These are phyloP conservation scores for Candida mattraensis DNA, from an alignment of 805 yeast genomes.

Conservation along the genomic window DNA sequence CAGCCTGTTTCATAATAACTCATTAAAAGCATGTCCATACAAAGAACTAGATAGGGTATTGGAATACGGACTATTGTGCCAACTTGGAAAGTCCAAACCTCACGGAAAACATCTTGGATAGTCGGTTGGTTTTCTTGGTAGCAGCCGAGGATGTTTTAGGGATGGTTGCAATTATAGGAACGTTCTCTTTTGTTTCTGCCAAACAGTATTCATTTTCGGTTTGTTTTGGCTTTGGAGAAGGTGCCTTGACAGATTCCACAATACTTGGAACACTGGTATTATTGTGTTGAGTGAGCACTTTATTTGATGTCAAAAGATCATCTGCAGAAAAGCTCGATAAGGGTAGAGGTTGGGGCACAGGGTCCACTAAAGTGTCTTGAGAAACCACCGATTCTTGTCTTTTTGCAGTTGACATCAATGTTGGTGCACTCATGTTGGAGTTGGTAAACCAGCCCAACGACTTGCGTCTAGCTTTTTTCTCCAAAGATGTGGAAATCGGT, in stretches of 20 bases:
- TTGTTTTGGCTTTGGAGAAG: too few relatives aligned
- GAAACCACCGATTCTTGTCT: constrained; percentile 1
- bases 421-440: constrained; percentile 22
- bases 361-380: too few relatives aligned
- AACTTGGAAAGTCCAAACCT: constrained; percentile 25
- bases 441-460: constrained; percentile 28
- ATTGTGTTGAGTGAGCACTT: too few relatives aligned
- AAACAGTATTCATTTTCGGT: too few relatives aligned
- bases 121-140: constrained; percentile 20
- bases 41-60: constrained; percentile 1
- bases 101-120: constrained; percentile 27
- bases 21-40: constrained; percentile 10
- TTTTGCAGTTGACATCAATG: constrained; percentile 2
- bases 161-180: constrained; percentile 4
- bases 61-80: constrained; percentile 7
- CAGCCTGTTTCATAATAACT: too few relatives aligned
- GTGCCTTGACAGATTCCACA: too few relatives aligned
- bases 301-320: constrained; percentile 3
- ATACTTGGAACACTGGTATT: too few relatives aligned
- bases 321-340: constrained; percentile 10
- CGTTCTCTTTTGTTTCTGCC: constrained; percentile 3
- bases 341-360: neutral
- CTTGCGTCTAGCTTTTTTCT: constrained; percentile 17
- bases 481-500: constrained; percentile 3
- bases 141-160: constrained; percentile 8